phyloP scores from a whole-genome alignment of 1,284 basidiomycete genomes.

The Rhizopogon parksii region DNA sequence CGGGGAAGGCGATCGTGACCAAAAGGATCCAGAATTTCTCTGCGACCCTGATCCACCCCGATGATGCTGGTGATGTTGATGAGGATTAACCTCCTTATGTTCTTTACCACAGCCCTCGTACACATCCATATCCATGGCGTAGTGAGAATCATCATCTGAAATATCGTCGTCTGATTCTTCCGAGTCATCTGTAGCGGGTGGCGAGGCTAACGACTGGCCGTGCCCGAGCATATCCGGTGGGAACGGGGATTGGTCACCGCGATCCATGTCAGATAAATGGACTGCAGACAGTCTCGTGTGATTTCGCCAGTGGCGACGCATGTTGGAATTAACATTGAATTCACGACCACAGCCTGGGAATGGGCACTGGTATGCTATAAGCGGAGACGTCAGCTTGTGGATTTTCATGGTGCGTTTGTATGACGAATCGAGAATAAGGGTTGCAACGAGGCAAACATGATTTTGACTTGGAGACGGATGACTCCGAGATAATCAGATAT shows the following conservation, averaged over 20 bases:
- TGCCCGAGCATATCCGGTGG: conserved; percentile 10
- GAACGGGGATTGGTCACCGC: conserved; percentile 10
- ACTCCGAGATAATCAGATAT: conserved; percentile 3
- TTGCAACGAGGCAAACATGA: conserved; percentile 6
- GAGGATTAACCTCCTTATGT: conserved; percentile 10
- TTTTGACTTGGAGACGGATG: not conserved
- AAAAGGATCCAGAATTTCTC: conserved; percentile 1
- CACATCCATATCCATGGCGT: conserved; percentile 22
- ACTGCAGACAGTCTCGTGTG: conserved; percentile 31
- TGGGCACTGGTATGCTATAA: conserved; percentile 63
- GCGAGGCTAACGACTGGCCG: conserved; percentile 22
- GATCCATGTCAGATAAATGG: conserved; percentile 5
- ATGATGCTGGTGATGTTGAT: not conserved
- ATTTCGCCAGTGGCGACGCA: conserved; percentile 71
- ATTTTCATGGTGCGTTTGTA: not conserved
- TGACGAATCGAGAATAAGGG: conserved; percentile 2
- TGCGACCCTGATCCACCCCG: conserved; percentile 6
- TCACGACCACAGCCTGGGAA: conserved; percentile 66
- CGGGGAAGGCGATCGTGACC: conserved; percentile 25
- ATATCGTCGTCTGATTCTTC: conserved; percentile 7
- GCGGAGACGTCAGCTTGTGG: conserved; percentile 1
- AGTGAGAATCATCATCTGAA: conserved; percentile 9
- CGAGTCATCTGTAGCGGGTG: conserved; percentile 23
- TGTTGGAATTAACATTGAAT: conserved; percentile 78
- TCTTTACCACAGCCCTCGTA: conserved; percentile 6